Evolutionary conservation across 2,329 filamentous ascomycete species (phyloP).

Genomic region (Fusarium sp.): DNA sequence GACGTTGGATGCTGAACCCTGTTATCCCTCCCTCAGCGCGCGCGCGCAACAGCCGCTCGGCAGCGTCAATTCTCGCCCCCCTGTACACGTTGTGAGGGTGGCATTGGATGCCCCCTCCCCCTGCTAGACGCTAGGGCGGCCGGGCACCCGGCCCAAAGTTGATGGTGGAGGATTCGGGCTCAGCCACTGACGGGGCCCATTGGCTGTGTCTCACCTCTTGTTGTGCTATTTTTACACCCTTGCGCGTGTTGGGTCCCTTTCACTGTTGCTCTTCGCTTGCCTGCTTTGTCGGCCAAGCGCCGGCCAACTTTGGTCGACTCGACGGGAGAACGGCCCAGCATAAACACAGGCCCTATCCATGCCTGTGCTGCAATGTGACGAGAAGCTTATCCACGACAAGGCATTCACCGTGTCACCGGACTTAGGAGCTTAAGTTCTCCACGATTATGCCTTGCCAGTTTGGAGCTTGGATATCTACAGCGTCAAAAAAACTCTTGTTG

Average conservation of each 20-base stretch:
- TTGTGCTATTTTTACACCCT: slow-evolving; percentile 34
- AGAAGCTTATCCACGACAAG: slow-evolving; percentile 21
- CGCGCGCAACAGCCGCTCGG: slow-evolving; percentile 14
- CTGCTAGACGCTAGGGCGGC: slow-evolving; percentile 26
- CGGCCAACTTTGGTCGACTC: not conserved
- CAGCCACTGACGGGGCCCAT: slow-evolving; percentile 27
- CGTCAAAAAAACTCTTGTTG: not conserved
- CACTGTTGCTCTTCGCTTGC: slow-evolving; percentile 6
- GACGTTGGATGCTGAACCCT: slow-evolving; percentile 10
- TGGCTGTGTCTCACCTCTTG: slow-evolving; percentile 28
- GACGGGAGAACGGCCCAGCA: not conserved
- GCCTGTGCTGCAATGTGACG: slow-evolving; percentile 7
- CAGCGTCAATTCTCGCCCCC: slow-evolving; percentile 28
- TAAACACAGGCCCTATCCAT: not conserved
- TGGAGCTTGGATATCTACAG: not conserved
- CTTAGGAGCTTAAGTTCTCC: not conserved
- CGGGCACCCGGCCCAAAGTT: slow-evolving; percentile 5
- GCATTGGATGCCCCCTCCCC: slow-evolving; percentile 13
- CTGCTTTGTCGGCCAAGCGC: not conserved
- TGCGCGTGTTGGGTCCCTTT: slow-evolving; percentile 21
- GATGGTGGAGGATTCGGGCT: slow-evolving; percentile 9
- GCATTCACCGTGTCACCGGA: slow-evolving; percentile 15
- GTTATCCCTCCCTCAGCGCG: not conserved
- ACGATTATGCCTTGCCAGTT: slow-evolving; percentile 15
- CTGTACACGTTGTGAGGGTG: slow-evolving; percentile 17